A percentile compares a stretch with the other conserved stretches of the same genome.
phyloP scores from a whole-genome alignment of 179 eudicot species.

The Drosera spatulata region DNA sequence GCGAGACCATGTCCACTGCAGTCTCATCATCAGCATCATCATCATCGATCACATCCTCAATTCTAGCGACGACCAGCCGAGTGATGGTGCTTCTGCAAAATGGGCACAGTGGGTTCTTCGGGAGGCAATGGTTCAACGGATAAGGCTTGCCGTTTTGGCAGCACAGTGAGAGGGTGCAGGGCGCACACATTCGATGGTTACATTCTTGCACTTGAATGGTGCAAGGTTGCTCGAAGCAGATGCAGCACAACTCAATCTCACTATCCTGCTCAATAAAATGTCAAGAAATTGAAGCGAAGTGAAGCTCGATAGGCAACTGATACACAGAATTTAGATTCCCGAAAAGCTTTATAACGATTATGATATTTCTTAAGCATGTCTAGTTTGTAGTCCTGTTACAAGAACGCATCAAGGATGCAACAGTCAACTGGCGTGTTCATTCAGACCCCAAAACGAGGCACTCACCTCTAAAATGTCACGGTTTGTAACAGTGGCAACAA shows the following conservation, averaged over 20 bases:
- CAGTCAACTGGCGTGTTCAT: too few relatives aligned
- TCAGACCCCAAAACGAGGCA: background rate
- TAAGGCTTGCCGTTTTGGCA: constrained; percentile 88
- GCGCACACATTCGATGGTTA: constrained; percentile 96
- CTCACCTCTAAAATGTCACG: too few relatives aligned
- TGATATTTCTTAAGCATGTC: background rate
- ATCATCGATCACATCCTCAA: background rate
- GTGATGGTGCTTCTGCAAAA: constrained; percentile 83
- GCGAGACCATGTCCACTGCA: constrained; percentile 12
- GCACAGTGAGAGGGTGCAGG: constrained; percentile 88
- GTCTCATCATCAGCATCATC: constrained; percentile 24
- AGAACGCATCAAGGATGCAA: background rate
- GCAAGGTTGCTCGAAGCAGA: constrained; percentile 86
- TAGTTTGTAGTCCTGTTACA: background rate
- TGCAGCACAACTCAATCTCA: constrained; percentile 69
- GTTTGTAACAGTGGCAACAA: too few relatives aligned
- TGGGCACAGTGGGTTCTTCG: constrained; percentile 69
- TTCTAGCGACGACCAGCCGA: constrained; percentile 49
- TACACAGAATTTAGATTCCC: too few relatives aligned
- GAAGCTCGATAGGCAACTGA: too few relatives aligned
- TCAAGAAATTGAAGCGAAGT: background rate
- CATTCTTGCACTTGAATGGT: constrained; percentile 88
- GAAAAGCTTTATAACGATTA: too few relatives aligned
- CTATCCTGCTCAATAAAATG: constrained; percentile 36
- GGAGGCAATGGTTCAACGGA: constrained; percentile 40